Base-by-base conservation (phyloP, 1,139 yeast species). In the Candida mesenterica region DNA sequence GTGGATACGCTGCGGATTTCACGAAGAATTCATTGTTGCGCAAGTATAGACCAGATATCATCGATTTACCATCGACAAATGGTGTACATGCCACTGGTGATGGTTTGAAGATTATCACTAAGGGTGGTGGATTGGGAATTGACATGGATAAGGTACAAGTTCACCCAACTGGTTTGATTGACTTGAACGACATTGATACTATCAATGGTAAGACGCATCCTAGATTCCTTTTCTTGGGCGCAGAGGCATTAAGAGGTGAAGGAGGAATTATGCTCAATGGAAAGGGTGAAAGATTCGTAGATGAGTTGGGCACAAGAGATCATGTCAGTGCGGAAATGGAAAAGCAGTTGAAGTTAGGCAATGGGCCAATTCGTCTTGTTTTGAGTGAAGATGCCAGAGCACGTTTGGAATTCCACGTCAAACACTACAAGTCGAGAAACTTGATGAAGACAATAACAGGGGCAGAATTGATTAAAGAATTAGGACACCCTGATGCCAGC, bases 131-230 rank as follows among this genome's bases (percentile, higher is more conserved):
- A 8, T 62, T 72, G 25, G 75, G 83, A 28, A 75, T 82, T 30
- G 89, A 83, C 53, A 70, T 84, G 77, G 87, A 82, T 32, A 81
- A 83, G 55, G 79, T 84, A 27, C 95, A 85, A 58, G 82, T 85
- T 12, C 90, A 82, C 48, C 95, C 95, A 16, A 83, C 94, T 6
- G 95, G 95, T 1, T 72, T 85, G 48, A 73, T 85, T 42, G 85
- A 82, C 46, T 80, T 80, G 32, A 65, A 72, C 37, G 85, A 81
- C 46, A 68, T 65, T 14, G 75, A 72, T 10, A 68, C 67, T 8
- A 63, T 68, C 32, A 42, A 39, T 9, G 72, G 74, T 4, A 57
- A 54, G 40, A 68, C 65, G 29, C 45, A 50, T 1, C 75, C 75
- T 1, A 48, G 75, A 28, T 80, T 80, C 62, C 75, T 82, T 46